phyloP scores from a whole-genome alignment of 208 protist genomes.

The Trypanosoma conorhini region DNA sequence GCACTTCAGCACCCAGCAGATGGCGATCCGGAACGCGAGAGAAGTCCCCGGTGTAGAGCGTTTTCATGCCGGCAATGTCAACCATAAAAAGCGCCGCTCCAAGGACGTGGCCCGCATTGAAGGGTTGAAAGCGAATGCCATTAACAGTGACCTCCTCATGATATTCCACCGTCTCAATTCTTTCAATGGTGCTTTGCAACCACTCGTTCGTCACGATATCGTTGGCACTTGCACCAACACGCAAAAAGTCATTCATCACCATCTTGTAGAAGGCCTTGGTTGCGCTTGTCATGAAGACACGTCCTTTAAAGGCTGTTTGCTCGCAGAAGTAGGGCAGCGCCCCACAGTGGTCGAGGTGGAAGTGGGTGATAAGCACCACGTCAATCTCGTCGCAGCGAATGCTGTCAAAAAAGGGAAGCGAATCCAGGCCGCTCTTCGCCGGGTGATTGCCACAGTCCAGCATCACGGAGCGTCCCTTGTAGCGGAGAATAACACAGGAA shows the following conservation, averaged over 20 bases:
- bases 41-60: conserved; percentile 99
- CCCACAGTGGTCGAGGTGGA: conserved; percentile 98
- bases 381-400: conserved; percentile 94
- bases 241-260: conserved; percentile 97
- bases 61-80: conserved; percentile 97
- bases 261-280: conserved; percentile 98
- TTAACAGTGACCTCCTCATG: conserved; percentile 96
- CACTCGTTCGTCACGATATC: conserved; percentile 95
- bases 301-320: conserved; percentile 95
- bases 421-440: conserved; percentile 93
- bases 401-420: conserved; percentile 98
- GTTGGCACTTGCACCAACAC: conserved; percentile 82
- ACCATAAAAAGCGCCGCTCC: conserved; percentile 99
- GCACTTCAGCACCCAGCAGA: conserved; percentile 97
- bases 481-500: conserved; percentile 96
- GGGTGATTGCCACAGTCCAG: conserved; percentile 99
- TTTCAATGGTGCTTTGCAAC: conserved; percentile 93
- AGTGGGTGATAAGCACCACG: conserved; percentile 97
- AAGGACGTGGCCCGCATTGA: conserved; percentile 98
- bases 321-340: conserved; percentile 97
- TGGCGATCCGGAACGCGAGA: conserved; percentile 98
- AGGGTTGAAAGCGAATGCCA: conserved; percentile 97
- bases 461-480: conserved; percentile 97
- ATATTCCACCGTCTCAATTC: conserved; percentile 98
- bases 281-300: conserved; percentile 98